These are phyloP conservation scores for Pythium insidiosum DNA, from an alignment of 352 stramenopile genomes.

Conservation along the genomic window DNA sequence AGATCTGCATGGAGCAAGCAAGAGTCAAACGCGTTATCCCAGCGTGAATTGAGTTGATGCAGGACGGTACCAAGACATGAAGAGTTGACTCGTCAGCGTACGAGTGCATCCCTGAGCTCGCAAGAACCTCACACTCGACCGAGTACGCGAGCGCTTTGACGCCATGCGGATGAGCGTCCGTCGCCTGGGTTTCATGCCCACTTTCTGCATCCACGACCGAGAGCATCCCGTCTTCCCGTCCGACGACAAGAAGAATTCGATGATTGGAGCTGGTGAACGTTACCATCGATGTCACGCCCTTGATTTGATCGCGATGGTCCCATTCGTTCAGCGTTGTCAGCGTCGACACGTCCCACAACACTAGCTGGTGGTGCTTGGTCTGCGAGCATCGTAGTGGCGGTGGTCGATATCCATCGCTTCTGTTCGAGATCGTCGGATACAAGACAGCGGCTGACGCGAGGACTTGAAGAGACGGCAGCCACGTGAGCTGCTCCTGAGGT, in stretches of 20 bases:
- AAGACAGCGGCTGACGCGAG: constrained; percentile 42
- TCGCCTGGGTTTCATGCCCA: constrained; percentile 27
- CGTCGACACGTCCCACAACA: constrained; percentile 39
- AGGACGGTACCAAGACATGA: constrained; percentile 48
- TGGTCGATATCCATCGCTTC: constrained; percentile 8
- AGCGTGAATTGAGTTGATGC: too few relatives aligned
- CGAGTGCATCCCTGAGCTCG: constrained; percentile 47
- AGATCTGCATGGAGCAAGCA: constrained; percentile 9
- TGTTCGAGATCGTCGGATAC: constrained; percentile 19
- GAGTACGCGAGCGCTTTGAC: constrained; percentile 48
- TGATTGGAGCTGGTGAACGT: constrained; percentile 37
- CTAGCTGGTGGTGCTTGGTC: constrained; percentile 46
- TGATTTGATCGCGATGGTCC: constrained; percentile 30
- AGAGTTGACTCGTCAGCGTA: constrained; percentile 61
- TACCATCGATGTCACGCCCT: constrained; percentile 35
- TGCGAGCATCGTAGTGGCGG: constrained; percentile 18
- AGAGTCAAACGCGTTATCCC: constrained; percentile 18
- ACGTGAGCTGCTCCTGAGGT: constrained; percentile 50
- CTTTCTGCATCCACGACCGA: constrained; percentile 45
- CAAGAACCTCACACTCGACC: constrained; percentile 33
- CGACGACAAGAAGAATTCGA: constrained; percentile 38
- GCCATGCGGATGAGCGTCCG: constrained; percentile 50
- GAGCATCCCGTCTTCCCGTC: constrained; percentile 47
- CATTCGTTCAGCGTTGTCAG: constrained; percentile 11
- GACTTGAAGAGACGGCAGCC: constrained; percentile 39